Evolutionary conservation across 202 grass and related monocot genomes (phyloP), one percentile per base, ranked within the genome.

Genomic region (Musa balbisiana): DNA sequence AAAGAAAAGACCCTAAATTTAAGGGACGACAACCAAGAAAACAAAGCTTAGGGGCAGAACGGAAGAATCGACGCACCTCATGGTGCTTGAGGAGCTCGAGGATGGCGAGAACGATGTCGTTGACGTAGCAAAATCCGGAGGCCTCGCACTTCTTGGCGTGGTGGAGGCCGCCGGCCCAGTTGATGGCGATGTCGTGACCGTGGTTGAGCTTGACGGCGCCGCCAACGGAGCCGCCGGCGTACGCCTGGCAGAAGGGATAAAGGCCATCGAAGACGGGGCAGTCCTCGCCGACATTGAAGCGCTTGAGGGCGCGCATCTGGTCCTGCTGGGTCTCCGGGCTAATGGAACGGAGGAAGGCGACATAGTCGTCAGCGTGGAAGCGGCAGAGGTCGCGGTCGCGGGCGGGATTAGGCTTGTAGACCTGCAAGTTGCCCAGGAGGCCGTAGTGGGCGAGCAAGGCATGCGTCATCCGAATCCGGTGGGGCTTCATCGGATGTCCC

Each of bases 101-200:
- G 73, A 94, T 94, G 26, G 91, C 88, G 11, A 99, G 95, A 19
- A 99, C 95, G 68, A 99, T 99, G 77, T 99, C 91, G 22, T 98
- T 98, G 27, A 98, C 95, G 78, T 98, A 98, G 67, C 95, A 98
- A 76, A 98, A 98, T 0, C 95, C 95, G 0, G 95, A 98, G 0
- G 95, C 95, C 82, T 94, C 88, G 67, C 87, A 88, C 83, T 83
- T 92, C 60, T 98, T 98, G 3, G 91, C 95, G 70, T 98, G 95
- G 84, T 98, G 95, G 64, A 98, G 89, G 0, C 95, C 95, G 2
- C 95, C 95, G 10, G 88, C 87, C 95, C 91, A 98, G 84, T 98
- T 98, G 81, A 98, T 92, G 52, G 94, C 91, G 82, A 98, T 94
- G 80, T 98, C 94, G 67, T 94, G 87, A 16, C 87, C 94, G 56